phyloP scores from a whole-genome alignment of 768 basidiomycete species.

The Galerina sulciceps region DNA sequence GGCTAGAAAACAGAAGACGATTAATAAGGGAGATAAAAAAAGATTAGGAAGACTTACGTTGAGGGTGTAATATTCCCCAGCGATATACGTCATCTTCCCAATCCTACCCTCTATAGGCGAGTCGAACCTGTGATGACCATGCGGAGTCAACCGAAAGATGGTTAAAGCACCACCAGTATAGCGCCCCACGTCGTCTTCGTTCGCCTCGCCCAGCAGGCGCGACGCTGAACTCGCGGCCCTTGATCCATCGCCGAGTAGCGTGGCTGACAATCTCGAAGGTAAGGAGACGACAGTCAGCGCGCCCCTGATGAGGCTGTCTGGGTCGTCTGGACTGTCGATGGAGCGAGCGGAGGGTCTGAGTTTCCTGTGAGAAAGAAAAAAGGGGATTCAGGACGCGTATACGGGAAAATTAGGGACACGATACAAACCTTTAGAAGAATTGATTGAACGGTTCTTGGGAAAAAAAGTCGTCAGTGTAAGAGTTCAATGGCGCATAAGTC shows the following conservation, averaged over 20 bases:
- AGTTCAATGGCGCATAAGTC: too few species aligned
- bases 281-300: constrained; percentile 81
- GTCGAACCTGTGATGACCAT: constrained; percentile 85
- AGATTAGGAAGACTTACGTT: constrained; percentile 27
- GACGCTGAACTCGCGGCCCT: constrained; percentile 72
- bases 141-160: constrained; percentile 77
- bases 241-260: constrained; percentile 76
- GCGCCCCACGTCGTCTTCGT: constrained; percentile 38
- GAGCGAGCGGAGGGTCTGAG: constrained; percentile 65
- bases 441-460: constrained; percentile 63
- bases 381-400: neutral
- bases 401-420: neutral
- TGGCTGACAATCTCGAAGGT: constrained; percentile 62
- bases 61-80: constrained; percentile 64
- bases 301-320: constrained; percentile 57
- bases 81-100: constrained; percentile 46
- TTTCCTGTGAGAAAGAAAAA: constrained; percentile 36
- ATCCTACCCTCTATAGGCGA: constrained; percentile 64
- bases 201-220: constrained; percentile 57
- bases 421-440: constrained; percentile 65
- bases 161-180: constrained; percentile 57
- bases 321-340: constrained; percentile 56
- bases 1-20: neutral
- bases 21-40: too few species aligned
- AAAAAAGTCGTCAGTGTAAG: constrained; percentile 59